Evolutionary conservation across 2,329 filamentous ascomycete species (phyloP), one percentile per base, ranked within the genome.

Genomic region (Pestalotiopsis sp.): DNA sequence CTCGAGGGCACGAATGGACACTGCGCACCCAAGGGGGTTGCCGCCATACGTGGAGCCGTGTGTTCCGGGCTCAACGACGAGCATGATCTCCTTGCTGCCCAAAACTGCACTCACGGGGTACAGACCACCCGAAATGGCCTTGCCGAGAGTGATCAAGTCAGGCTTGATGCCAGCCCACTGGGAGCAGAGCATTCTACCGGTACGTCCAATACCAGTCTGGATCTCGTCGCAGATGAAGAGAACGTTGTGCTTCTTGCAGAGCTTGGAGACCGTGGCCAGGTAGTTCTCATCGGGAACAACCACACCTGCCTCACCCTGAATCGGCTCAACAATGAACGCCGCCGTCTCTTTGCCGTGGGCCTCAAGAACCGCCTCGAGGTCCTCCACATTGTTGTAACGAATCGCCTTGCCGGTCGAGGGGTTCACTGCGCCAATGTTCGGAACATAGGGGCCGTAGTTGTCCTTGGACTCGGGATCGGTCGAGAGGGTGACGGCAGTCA

Each of bases 21-120:
- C 93, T 52, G 96, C 96, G 74, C 94, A 98, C 26, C 94, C 96
- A 13, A 99, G 86, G 20, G 96, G 96, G 82, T 99, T 99, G 64
- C 96, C 96, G 70, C 96, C 96, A 77, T 98, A 99, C n/a, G 96
- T 99, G 56, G 94, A 97, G 62, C 96, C 96, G 81, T 99, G 96
- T 30, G 96, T 98, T 69, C 96, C 96, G 30, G 96, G 93, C 85
- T 99, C 96, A 71, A 99, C 86, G 10, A 95, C 96, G 72, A 98
- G 88, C 94, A 99, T 98, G 71, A 98, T 86, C 67, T 98, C 94
- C 82, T 92, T 94, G 75, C 90, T 90, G 70, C 92, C 91, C 65
- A 99, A 86, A 62, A 99, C 94, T 75, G 91, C 94, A 70, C 94
- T 97, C 68, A 99, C 96, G n/a, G 96, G 96, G 82, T 99, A 99